Base-by-base conservation (phyloP, 2,329 filamentous ascomycete genomes). In the Elsinoe necatrix region DNA sequence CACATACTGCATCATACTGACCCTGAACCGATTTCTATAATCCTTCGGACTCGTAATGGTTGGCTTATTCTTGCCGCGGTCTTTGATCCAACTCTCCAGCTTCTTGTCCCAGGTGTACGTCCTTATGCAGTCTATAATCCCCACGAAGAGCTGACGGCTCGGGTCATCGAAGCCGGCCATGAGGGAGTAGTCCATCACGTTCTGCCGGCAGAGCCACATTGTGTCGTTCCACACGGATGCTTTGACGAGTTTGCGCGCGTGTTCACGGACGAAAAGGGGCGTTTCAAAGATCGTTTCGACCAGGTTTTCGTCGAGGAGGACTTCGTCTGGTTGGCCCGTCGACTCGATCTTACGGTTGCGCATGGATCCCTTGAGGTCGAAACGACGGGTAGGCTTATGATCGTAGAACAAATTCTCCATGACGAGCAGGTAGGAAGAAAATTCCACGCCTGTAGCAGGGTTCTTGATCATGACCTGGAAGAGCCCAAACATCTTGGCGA, bases 71-170 rank as follows among this genome's bases (percentile, higher is more conserved):
- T 85, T 85, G 65, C 95, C 93, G 37, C 92, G 86, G 67, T 97
- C 91, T 72, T 98, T 98, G 79, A 98, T 96, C 93, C 93, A 98
- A 56, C 86, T 93, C 74, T 98, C 93, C n/a, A 98, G 81, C 69
- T 96, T 96, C 78, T 98, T 98, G 75, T 98, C 93, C 90, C 93
- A 98, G 0, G 93, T 98, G 69, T 97, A 98, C 0, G 93, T 98
- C 56, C 93, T 84, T 63, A 98, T 97, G 69, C 93, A 97, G 70
- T 98, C 92, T 62, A 98, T 97, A 66, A 98, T 97, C 3, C 93
- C 93, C 1, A 98, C 91, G 12, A 97, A 89, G 12, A 98, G 81
- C 72, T 98, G 92, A 65, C 92, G 91, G 61, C 84, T 82, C 35
- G 80, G 79, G 69, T 96, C 93, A 66, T 98, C 92, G 43, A 98